Conservation (phyloP, 202 grass and related monocot species). For the Cymbopogon flexuosus region DNA sequence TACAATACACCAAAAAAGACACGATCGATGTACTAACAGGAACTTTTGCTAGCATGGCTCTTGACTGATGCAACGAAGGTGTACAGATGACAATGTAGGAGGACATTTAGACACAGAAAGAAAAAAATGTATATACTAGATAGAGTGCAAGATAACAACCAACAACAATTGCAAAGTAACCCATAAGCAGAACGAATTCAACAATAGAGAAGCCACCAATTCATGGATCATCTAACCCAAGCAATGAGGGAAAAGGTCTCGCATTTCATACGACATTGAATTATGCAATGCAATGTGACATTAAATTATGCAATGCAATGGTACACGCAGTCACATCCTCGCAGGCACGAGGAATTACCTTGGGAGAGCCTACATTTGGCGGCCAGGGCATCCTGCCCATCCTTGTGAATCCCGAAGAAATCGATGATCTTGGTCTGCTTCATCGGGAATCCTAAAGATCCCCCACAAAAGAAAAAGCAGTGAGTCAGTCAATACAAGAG, state of each 20-base stretch:
- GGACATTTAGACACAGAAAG: neutral
- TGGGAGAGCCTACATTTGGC: constrained; percentile 45
- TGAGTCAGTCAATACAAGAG: neutral
- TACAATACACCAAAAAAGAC: neutral
- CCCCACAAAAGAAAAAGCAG: neutral
- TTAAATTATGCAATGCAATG: neutral
- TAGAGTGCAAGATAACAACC: neutral
- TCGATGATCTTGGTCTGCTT: constrained; percentile 87
- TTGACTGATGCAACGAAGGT: neutral
- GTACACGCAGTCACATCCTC: neutral
- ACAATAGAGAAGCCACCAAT: neutral
- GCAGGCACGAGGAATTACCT: constrained; percentile 42
- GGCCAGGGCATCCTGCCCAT: neutral
- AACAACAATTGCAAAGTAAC: neutral
- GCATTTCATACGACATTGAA: neutral
- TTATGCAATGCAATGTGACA: neutral
- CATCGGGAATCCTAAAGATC: constrained; percentile 61
- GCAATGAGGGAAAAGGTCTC: constrained; percentile 13
- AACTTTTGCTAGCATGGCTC: neutral
- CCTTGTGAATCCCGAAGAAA: constrained; percentile 87
- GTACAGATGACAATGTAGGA: neutral
- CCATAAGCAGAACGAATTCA: neutral
- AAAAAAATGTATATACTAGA: neutral
- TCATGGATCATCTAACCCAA: neutral
- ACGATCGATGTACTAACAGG: neutral